Base-by-base conservation (phyloP, 768 basidiomycete genomes). In the Lentinula edodes region DNA sequence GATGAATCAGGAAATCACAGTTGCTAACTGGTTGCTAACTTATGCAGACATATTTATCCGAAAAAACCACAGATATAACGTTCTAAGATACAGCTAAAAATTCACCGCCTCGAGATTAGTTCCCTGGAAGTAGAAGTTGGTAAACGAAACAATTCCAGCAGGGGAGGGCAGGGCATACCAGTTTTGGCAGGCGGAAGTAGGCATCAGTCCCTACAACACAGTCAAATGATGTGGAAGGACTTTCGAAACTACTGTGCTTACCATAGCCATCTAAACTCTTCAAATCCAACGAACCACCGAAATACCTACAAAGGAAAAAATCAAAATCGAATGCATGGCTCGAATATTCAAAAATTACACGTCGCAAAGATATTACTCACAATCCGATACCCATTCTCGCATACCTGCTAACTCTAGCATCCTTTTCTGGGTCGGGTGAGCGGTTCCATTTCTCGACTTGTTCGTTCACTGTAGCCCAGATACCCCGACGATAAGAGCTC, bases 341-440 rank as follows among this genome's bases (percentile, higher is more conserved):
- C 52, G n/a, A 60, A 16, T 53, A 18, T n/a, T 32, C 32, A 50
- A 58, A n/a, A n/a, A 34, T 72, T 83, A 61, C 66, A 91, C 83
- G 87, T 92, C 62, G 92, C 86, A 72, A 86, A 93, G 39, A 94
- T 93, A 67, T 91, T 89, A 70, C 92, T 91, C 91, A 94, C 18
- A 94, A 73, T 5, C 92, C 92, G 50, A 94, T 87, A 2, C 92
- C 92, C 60, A 93, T 89, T 46, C 82, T 78, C 50, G 82, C 81
- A 70, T 88, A 88, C 6, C 76, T 75, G 35, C 78, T 80, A 41
- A 81, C 76, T 3, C 78, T 78, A 9, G 75, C 78, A 42, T 76
- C 75, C 43, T 64, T 62, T 58, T 72, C 68, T 36, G 64, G 39
- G 56, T 62, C 50, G 67, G 60, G 28, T 62, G 23, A 52, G 62